Evolutionary conservation across 1,139 yeast genomes (phyloP).

Genomic region (Candida neerlandica): DNA sequence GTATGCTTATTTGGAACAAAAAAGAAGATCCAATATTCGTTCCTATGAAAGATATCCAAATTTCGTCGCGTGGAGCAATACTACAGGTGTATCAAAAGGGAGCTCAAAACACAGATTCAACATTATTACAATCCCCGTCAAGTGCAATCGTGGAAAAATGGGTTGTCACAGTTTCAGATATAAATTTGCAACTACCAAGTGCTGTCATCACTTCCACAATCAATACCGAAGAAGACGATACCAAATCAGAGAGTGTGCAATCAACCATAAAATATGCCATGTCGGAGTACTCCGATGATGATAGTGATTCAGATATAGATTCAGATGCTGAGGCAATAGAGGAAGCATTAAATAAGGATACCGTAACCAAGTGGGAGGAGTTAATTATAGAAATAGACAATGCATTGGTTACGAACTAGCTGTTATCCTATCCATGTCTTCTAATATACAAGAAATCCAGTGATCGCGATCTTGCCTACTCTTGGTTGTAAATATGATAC

Average conservation of each 20-base stretch:
- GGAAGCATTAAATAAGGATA: slow-evolving; percentile 4
- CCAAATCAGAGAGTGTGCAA: neutral
- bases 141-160: slow-evolving; percentile 44
- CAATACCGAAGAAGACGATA: slow-evolving; percentile 1
- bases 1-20: slow-evolving; percentile 28
- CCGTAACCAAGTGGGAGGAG: slow-evolving; percentile 9
- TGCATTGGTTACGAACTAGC: slow-evolving; percentile 9
- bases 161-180: slow-evolving; percentile 47
- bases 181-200: slow-evolving; percentile 33
- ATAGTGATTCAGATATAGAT: slow-evolving; percentile 12
- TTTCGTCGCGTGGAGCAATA: slow-evolving; percentile 13
- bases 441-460: slow-evolving; percentile 71
- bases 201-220: slow-evolving; percentile 43
- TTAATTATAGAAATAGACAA: slow-evolving; percentile 11
- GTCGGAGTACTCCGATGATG: neutral
- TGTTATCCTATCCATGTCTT: slow-evolving; percentile 59
- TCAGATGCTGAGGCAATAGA: slow-evolving; percentile 15
- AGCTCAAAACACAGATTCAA: neutral
- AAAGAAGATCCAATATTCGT: slow-evolving; percentile 9
- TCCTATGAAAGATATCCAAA: slow-evolving; percentile 10
- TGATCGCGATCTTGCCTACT: slow-evolving; percentile 81
- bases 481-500: slow-evolving; percentile 75
- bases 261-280: neutral
- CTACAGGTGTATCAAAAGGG: slow-evolving; percentile 9
- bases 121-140: slow-evolving; percentile 11